These are phyloP conservation scores for Pseudomassariella vexata DNA, from an alignment of 2,329 filamentous ascomycete genomes.

Conservation along the genomic window DNA sequence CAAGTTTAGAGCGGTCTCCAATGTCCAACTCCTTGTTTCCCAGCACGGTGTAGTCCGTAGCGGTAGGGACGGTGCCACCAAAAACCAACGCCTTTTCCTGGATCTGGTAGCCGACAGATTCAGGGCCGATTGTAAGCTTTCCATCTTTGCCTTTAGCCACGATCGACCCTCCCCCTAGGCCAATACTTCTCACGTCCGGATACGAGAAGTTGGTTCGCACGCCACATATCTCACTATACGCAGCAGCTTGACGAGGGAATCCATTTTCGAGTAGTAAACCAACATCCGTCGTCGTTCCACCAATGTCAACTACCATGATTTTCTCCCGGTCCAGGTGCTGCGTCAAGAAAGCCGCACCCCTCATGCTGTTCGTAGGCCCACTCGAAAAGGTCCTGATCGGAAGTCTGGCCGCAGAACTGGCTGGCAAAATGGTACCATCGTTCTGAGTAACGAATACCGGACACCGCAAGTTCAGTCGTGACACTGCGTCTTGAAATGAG, in stretches of 20 bases:
- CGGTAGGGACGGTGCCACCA: constrained; percentile 46
- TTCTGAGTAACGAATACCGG: constrained; percentile 56
- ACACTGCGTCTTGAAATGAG: constrained; percentile 45
- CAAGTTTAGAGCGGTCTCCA: constrained; percentile 25
- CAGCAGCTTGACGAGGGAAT: constrained; percentile 54
- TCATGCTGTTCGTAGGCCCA: constrained; percentile 56
- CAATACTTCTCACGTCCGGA: constrained; percentile 50
- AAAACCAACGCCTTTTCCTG: constrained; percentile 46
- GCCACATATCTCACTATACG: constrained; percentile 53
- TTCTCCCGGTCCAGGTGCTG: constrained; percentile 23
- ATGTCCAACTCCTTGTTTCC: constrained; percentile 22
- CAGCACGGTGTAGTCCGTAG: constrained; percentile 46
- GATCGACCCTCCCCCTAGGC: constrained; percentile 50
- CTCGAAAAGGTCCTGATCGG: constrained; percentile 56
- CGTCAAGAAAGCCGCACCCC: constrained; percentile 52
- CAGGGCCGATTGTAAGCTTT: constrained; percentile 45
- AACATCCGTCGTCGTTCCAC: constrained; percentile 59
- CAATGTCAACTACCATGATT: constrained; percentile 56
- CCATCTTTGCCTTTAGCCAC: constrained; percentile 29
- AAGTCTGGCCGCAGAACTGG: constrained; percentile 41
- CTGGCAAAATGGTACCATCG: constrained; percentile 52
- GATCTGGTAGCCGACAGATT: constrained; percentile 51
- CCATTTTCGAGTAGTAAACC: constrained; percentile 52
- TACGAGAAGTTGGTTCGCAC: constrained; percentile 53
- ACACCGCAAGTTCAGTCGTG: constrained; percentile 38